Evolutionary conservation across 2,329 filamentous ascomycete species (phyloP), one percentile per base, ranked within the genome.

Genomic region (Didymella arachidicola): DNA sequence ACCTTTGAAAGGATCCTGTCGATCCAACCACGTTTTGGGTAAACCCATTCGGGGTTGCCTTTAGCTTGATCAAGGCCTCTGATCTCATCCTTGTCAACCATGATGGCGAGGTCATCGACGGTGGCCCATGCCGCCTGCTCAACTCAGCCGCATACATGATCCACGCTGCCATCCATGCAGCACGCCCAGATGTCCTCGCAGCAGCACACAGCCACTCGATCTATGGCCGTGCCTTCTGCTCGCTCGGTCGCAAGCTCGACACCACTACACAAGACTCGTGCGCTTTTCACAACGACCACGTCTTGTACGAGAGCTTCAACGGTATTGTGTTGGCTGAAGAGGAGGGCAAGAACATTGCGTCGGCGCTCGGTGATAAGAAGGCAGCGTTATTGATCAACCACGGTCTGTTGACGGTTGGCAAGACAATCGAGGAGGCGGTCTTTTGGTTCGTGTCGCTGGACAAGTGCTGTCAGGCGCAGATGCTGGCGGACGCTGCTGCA

Each of bases 41-140:
- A 4, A 89, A 89, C 64, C 87, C 87, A 0, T 87, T 89, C 55
- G 86, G 86, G 11, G 81, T 86, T 1, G 81, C 85, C 2, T 89
- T 88, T 75, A 84, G 83, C 6, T 77, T 86, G 53, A 84, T 90
- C 42, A 88, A 85, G 56, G 81, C 83, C 0, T 87, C 85, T 0
- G 87, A 91, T 63, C 80, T 91, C n/a, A 89, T 91, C 53, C 84
- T 83, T 16, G 87, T 91, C 1, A 81, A 88, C 65, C 80, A 86
- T 49, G 72, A 82, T 0, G 88, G 88, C 2, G 77, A 85, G 25
- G 82, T 90, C 25, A 83, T 91, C 30, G 87, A 86, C 11, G 87
- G 88, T 3, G 88, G 87, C 10, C 66, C 69, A 44, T 68, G 66
- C 27, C 64, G 72, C 19, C 59, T 77, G 22, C 65, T 78, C 47